Conservation (phyloP, 768 basidiomycete species). For the Chiua virens region DNA sequence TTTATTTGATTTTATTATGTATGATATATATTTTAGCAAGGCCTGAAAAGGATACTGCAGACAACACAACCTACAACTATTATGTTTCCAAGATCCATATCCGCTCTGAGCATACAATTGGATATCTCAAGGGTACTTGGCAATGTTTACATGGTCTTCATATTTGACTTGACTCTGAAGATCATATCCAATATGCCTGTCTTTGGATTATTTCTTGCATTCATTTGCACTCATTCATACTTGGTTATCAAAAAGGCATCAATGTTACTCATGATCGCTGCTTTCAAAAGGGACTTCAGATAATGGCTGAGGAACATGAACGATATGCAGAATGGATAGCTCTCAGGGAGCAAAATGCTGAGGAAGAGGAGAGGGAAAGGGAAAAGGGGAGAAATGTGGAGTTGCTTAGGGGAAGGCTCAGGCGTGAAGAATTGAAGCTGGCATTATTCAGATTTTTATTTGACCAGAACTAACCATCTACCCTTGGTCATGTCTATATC, state of each 20-base stretch:
- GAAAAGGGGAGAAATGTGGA: constrained; percentile 1
- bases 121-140: constrained; percentile 38
- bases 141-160: constrained; percentile 8
- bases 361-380: background rate
- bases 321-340: background rate
- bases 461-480: background rate
- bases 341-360: background rate
- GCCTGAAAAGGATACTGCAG: constrained; percentile 2
- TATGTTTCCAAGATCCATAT: constrained; percentile 33
- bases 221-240: constrained; percentile 23
- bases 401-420: constrained; percentile 6
- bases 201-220: constrained; percentile 17
- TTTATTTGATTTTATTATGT: background rate
- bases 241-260: constrained; percentile 14
- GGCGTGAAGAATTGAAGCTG: constrained; percentile 3
- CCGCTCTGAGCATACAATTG: constrained; percentile 40
- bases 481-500: no score
- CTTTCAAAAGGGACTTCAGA: constrained; percentile 5
- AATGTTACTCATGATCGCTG: background rate
- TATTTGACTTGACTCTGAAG: constrained; percentile 4
- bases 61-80: constrained; percentile 27
- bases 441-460: background rate
- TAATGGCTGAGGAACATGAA: background rate
- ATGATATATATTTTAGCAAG: background rate
- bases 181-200: constrained; percentile 7